phyloP scores from a whole-genome alignment of 495 filamentous ascomycete genomes.

The Symbiotaphrina buchneri region DNA sequence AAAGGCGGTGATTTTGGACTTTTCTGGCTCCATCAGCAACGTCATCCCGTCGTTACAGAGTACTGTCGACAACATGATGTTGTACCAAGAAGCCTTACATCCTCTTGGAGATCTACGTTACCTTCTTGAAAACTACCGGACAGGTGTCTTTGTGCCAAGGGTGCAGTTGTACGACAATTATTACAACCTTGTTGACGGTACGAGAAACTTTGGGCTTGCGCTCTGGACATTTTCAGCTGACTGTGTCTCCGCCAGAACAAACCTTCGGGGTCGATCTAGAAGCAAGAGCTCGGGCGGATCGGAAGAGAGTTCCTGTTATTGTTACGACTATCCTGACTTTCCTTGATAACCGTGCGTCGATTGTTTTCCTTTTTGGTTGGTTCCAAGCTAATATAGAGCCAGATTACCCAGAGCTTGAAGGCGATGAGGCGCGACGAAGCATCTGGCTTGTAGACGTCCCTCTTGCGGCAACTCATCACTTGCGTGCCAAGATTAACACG shows the following conservation, averaged over 20 bases:
- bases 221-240: background rate
- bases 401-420: slow-evolving; percentile 93
- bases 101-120: slow-evolving; percentile 81
- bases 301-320: slow-evolving; percentile 84
- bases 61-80: slow-evolving; percentile 92
- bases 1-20: slow-evolving; percentile 92
- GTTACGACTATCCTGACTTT: slow-evolving; percentile 86
- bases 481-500: slow-evolving; percentile 66
- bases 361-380: slow-evolving; percentile 5
- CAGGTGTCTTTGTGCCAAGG: slow-evolving; percentile 72
- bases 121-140: slow-evolving; percentile 93
- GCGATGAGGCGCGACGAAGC: slow-evolving; percentile 75
- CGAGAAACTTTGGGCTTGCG: slow-evolving; percentile 1
- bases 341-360: slow-evolving; percentile 54
- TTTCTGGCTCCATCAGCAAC: slow-evolving; percentile 93
- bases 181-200: slow-evolving; percentile 84
- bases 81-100: slow-evolving; percentile 96
- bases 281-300: slow-evolving; percentile 73
- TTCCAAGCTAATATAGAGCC: slow-evolving; percentile 3
- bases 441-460: slow-evolving; percentile 93
- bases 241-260: slow-evolving; percentile 33
- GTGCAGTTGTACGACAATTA: slow-evolving; percentile 98
- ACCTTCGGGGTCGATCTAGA: slow-evolving; percentile 96
- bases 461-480: slow-evolving; percentile 60
- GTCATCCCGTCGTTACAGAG: slow-evolving; percentile 92